phyloP scores from a whole-genome alignment of 371 early-diverging fungal genomes.

The Mortierella sp. region DNA sequence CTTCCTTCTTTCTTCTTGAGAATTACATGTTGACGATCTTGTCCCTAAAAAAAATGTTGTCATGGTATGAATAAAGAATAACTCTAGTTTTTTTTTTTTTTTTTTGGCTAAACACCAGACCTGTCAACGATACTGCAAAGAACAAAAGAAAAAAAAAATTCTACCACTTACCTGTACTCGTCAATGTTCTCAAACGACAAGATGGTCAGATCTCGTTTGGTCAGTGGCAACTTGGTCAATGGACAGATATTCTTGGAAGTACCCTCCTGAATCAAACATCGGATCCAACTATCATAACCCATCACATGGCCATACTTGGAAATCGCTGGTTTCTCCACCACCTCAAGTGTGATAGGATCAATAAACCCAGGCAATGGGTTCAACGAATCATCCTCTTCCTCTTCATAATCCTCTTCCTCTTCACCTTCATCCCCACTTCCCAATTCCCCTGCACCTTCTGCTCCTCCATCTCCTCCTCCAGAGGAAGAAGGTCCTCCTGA shows the following conservation, averaged over 20 bases:
- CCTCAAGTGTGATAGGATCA: slow-evolving; percentile 94
- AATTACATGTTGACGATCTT: slow-evolving; percentile 59
- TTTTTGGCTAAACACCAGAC: neutral
- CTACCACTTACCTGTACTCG: slow-evolving; percentile 66
- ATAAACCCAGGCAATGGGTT: slow-evolving; percentile 93
- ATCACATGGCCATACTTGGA: slow-evolving; percentile 97
- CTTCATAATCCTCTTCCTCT: slow-evolving; percentile 44
- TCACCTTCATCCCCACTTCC: slow-evolving; percentile 44
- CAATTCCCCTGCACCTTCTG: slow-evolving; percentile 24
- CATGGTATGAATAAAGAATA: neutral
- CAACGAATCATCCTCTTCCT: slow-evolving; percentile 53
- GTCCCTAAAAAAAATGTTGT: slow-evolving; percentile 28
- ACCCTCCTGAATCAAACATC: slow-evolving; percentile 85
- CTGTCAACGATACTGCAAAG: neutral
- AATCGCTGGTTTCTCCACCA: slow-evolving; percentile 92
- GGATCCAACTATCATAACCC: slow-evolving; percentile 94
- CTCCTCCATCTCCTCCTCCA: slow-evolving; percentile 9
- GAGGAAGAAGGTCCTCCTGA: neutral
- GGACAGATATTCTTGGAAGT: slow-evolving; percentile 88
- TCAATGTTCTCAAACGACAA: slow-evolving; percentile 88
- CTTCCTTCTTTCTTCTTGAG: neutral
- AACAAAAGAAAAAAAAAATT: neutral
- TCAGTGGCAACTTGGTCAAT: slow-evolving; percentile 91
- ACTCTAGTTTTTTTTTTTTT: neutral
- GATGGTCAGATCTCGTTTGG: slow-evolving; percentile 89